phyloP scores from a whole-genome alignment of 805 yeast genomes.

The Kazachstania taianensis region DNA sequence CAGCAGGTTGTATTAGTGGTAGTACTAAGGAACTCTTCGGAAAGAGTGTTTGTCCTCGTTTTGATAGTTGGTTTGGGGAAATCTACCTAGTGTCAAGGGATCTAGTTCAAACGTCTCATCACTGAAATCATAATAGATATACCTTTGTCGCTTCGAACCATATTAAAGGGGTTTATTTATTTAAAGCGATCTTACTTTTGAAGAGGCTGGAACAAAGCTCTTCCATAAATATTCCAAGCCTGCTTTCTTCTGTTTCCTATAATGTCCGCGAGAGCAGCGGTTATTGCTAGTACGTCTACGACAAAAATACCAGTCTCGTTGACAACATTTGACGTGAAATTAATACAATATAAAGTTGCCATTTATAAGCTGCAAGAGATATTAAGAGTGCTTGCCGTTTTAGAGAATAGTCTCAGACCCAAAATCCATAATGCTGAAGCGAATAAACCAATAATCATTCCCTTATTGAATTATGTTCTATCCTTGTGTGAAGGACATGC shows the following conservation, averaged over 20 bases:
- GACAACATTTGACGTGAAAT: constrained; percentile 44
- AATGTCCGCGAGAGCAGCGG: constrained; percentile 27
- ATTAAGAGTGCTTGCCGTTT: constrained; percentile 26
- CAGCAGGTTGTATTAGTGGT: too few species aligned
- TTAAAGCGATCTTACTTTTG: not conserved
- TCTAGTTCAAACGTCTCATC: too few species aligned
- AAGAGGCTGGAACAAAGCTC: not conserved
- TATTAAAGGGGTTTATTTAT: too few species aligned
- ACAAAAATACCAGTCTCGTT: constrained; percentile 26
- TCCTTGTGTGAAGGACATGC: constrained; percentile 32
- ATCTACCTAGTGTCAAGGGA: too few species aligned
- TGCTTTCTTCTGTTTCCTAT: too few species aligned
- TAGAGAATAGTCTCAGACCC: constrained; percentile 20
- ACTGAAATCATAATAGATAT: too few species aligned
- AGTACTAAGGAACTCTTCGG: too few species aligned
- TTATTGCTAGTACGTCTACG: constrained; percentile 28
- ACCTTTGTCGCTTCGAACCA: too few species aligned
- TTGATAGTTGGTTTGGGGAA: too few species aligned
- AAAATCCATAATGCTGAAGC: constrained; percentile 9
- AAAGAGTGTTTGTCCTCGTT: too few species aligned
- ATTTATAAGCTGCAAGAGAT: constrained; percentile 36
- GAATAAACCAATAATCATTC: constrained; percentile 15
- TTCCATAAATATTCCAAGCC: too few species aligned
- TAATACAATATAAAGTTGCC: constrained; percentile 50
- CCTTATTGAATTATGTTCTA: constrained; percentile 29